Evolutionary conservation across 1,284 basidiomycete genomes (phyloP).

Genomic region (Apiotrichum montevideense): DNA sequence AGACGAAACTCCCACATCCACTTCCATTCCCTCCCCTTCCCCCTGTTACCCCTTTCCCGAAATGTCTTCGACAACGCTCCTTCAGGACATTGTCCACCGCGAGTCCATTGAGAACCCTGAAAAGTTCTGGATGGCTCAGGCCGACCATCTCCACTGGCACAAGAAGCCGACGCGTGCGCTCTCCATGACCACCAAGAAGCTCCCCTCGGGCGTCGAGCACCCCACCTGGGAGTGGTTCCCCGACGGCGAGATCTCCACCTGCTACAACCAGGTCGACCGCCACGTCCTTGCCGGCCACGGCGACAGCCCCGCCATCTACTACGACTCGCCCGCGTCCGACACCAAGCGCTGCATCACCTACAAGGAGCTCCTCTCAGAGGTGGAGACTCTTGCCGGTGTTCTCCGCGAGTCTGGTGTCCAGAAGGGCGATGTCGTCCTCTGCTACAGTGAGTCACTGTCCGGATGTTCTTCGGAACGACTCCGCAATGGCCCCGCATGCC

Average conservation of each 20-base stretch:
- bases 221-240: constrained; percentile 22
- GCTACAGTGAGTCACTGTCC: constrained; percentile 13
- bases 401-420: constrained; percentile 80
- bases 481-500: too few relatives aligned
- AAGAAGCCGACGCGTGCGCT: constrained; percentile 13
- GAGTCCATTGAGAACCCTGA: constrained; percentile 17
- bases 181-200: constrained; percentile 2
- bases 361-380: constrained; percentile 75
- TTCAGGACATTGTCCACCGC: constrained; percentile 18
- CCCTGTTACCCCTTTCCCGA: not conserved
- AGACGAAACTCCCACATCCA: not conserved
- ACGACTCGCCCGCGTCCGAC: constrained; percentile 19
- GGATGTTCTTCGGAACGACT: too few relatives aligned
- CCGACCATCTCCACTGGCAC: constrained; percentile 21
- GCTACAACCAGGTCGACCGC: constrained; percentile 21
- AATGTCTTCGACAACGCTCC: not conserved
- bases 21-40: not conserved
- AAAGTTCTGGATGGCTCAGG: constrained; percentile 19
- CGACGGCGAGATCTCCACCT: constrained; percentile 18
- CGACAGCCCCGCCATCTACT: constrained; percentile 15
- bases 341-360: constrained; percentile 56
- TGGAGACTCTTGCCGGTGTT: constrained; percentile 79
- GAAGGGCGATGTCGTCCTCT: constrained; percentile 78
- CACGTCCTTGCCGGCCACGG: constrained; percentile 18
- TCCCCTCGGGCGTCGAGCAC: constrained; percentile 11